Evolutionary conservation across 768 basidiomycete genomes (phyloP), one percentile per base, ranked within the genome.

Genomic region (Sarcodon aspratus): DNA sequence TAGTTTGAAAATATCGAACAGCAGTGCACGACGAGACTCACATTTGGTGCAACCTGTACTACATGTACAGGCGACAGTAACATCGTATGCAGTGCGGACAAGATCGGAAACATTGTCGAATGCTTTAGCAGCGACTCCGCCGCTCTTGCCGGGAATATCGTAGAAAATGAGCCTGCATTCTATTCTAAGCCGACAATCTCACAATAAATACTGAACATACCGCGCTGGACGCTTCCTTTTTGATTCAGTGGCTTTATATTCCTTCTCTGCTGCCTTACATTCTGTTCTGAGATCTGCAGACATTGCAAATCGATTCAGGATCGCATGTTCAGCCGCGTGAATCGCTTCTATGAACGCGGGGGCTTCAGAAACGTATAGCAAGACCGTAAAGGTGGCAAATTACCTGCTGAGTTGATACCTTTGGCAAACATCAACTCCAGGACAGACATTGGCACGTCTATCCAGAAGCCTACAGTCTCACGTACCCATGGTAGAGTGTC

Each of bases 271-370:
- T 0, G 76, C 77, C 61, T 88, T 89, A 67, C 92, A 94, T 59
- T 94, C 92, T 2, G 90, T 92, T 50, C 69, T 73, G 33, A 93
- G 61, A 49, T 90, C 87, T 32, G 71, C 68, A 0, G 76, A 73
- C 53, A 92, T 66, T 5, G 77, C 68, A 55, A 89, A 90, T 37
- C 78, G 74, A 57, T 89, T 91, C 53, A 94, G 64, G 56, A 92
- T 73, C 0, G 87, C 87, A 59, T 95, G 92, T 54, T 82, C 72
- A 3, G 91, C 90, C 5, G 88, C 76, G 58, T 95, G 91, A 44
- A 94, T 89, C 0, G 82, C 85, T 45, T 78, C 90, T 0, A 89
- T 86, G 1, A 78, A 72, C 51, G 80, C 76, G 36, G 87, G 72
- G 4, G 64, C 67, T 54, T 81, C 79, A 11, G 54, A 51, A 11